Evolutionary conservation across 2,329 filamentous ascomycete genomes (phyloP).

Genomic region (Penicillium sp.): DNA sequence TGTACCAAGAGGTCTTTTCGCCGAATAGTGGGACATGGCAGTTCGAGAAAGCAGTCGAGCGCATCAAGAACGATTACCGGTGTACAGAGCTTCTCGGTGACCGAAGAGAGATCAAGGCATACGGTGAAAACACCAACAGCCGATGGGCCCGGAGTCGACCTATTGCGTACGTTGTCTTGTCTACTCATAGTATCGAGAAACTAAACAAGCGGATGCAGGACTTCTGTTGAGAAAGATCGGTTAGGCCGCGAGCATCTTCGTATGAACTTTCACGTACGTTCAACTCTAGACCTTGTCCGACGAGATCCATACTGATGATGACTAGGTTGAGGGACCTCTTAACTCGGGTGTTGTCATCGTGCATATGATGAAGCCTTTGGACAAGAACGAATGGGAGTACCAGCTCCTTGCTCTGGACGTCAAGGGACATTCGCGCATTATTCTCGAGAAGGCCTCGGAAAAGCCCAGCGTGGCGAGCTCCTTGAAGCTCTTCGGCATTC

Average conservation of each 20-base stretch:
- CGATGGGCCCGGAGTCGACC: constrained; percentile 68
- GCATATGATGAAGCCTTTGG: constrained; percentile 67
- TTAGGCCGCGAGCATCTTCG: constrained; percentile 72
- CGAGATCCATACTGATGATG: constrained; percentile 5
- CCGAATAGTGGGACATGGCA: constrained; percentile 78
- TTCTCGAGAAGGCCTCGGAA: constrained; percentile 44
- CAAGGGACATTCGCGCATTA: constrained; percentile 53
- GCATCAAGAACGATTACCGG: constrained; percentile 65
- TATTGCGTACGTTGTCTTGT: constrained; percentile 43
- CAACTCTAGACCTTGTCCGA: neutral
- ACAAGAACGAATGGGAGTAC: constrained; percentile 67
- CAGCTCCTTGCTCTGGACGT: constrained; percentile 75
- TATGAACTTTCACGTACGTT: constrained; percentile 75
- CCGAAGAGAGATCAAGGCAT: constrained; percentile 67
- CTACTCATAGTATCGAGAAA: neutral
- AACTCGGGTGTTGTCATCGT: constrained; percentile 69
- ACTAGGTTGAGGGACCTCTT: constrained; percentile 68
- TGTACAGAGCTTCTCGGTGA: constrained; percentile 73
- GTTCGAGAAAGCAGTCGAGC: constrained; percentile 80
- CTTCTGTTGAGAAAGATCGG: constrained; percentile 63
- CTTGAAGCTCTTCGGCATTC: constrained; percentile 49
- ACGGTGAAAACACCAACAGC: constrained; percentile 73
- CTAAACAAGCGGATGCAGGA: constrained; percentile 42
- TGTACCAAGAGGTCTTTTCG: constrained; percentile 79
- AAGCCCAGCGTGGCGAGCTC: constrained; percentile 38